Evolutionary conservation across 768 basidiomycete genomes (phyloP), one percentile per base, ranked within the genome.

Genomic region (Pleurotus citrinopileatus): DNA sequence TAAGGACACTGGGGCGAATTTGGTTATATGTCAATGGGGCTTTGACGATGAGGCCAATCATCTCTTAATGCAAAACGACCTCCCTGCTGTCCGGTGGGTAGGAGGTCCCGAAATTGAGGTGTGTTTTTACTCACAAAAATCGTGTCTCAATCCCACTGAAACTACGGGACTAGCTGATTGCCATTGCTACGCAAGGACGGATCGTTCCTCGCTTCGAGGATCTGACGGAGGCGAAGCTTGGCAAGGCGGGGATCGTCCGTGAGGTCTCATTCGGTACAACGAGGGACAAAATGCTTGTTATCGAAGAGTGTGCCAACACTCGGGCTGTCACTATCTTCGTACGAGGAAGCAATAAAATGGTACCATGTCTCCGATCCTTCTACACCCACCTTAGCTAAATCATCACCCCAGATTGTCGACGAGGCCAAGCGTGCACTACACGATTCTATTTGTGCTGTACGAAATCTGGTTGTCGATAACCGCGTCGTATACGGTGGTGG

Each of bases 11-110:
- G 97, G 97, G 32, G 96, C 97, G 12, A 99, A 99, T 71, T 73
- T 99, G 56, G 97, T 99, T 60, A 98, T 99, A 62, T 99, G 97
- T 71, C 97, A 99, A 67, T 99, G 97, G 97, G 97, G 97, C 56
- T 99, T 99, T 66, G 97, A 99, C 66, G 97, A 99, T 65, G 97
- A 99, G 73, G 97, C 97, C 40, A 99, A 99, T 67, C 97, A 98
- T 67, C 60, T 98, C 62, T 71, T 99, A 59, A 94, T 98, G 92
- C 94, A 97, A 76, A 98, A 98, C 62, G 92, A 95, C 12, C 78
- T 99, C 29, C 97, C 97, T 38, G 91, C 97, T 25, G 96, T 98
- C 26, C 82, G 97, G 66, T 98, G 97, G 97, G 97, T 99, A 53
- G 97, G 97, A 56, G 97, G 97, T 20, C 97, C 97, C 3, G 97